Base-by-base conservation (phyloP, 2,329 filamentous ascomycete species). In the Sporothrix euskadiensis region DNA sequence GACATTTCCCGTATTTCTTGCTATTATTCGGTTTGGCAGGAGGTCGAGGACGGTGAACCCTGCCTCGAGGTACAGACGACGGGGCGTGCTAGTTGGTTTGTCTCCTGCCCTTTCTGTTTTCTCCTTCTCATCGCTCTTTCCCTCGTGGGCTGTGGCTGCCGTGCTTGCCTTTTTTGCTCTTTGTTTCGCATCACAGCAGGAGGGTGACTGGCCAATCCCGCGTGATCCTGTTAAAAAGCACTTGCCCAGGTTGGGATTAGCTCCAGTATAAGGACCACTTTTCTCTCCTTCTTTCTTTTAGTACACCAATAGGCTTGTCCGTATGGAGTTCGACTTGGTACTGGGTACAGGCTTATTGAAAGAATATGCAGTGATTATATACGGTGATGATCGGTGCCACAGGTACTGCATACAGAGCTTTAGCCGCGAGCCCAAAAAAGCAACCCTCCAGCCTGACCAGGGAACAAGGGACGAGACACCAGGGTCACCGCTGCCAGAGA, bases 201-300 rank as follows among this genome's bases (percentile, higher is more conserved):
- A 68, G 30, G 61, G 65, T 26, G 9, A 44, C 69, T 71, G 69
- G 9, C 69, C 56, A 71, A 71, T 69, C 41, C 41, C 56, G 69
- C 69, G 56, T 61, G 56, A 22, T 22, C 56, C 54, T 71, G 69
- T 71, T 56, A 71, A 56, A 71, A 56, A 63, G 41, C 56, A 26
- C 56, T 61, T 71, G 54, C 3, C 56, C 49, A 14, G 54, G 32
- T 61, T 32, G 8, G n/a, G 41, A 41, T 22, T 71, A 71, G 54
- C 8, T 2, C 4, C 3, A 22, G 22, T 22, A 1, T 7, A 1
- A 8, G 30, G n/a, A 22, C 66, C 66, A 39, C 66, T 69, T 56
- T 69, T 69, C 52, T 26, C 30, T 61, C 32, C 39, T 39, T 61
- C 8, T 16, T 22, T 22, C 3, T 39, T 9, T 26, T 26, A 2